Evolutionary conservation across 2,329 filamentous ascomycete species (phyloP), one percentile per base, ranked within the genome.

Genomic region (Aureobasidium sp.): DNA sequence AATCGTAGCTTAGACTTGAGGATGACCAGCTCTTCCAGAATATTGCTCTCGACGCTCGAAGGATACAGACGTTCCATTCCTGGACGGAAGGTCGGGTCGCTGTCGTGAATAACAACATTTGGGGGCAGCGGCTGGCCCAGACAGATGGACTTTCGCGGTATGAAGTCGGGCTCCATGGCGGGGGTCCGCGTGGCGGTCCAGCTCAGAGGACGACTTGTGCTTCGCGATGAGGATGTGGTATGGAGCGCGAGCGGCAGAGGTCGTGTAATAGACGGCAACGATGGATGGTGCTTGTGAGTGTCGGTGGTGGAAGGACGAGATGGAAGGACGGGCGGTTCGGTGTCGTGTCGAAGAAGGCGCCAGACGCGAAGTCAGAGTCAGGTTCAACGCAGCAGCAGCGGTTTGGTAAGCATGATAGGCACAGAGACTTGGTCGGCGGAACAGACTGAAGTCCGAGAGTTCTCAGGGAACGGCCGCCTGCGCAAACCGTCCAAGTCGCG

Each of bases 1-100:
- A 74, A 74, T 56, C 79, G 77, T 20, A 89, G 73, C 20, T 75
- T 74, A 56, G 76, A 72, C 72, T 89, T 89, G 62, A 89, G 76
- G 31, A 76, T 72, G 29, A 87, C 78, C 55, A 88, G 72, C 55
- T 79, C 77, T 71, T 88, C 85, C 47, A 82, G 77, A 41, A 84
- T 84, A 70, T 83, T 82, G 72, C 77, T 85, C 70, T 89, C 84
- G 12, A 78, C 75, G 5, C 15, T 74, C 77, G 71, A 52, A 65
- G 68, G 39, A 34, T 66, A 67, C 41, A 64, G 31, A n/a, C 62
- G 62, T 22, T 64, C 62, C 48, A 75, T 64, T 56, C 69, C 68
- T 61, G 77, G 70, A 53, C 69, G 71, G 69, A 81, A 82, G 42
- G 74, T 75, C 3, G 70, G 62, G 27, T 80, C 74, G 49, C 76